Percentiles rank a stretch among this genome's conserved stretches.
phyloP scores from a whole-genome alignment of 176 grass and related monocot genomes.

The Cenchrus americanus region DNA sequence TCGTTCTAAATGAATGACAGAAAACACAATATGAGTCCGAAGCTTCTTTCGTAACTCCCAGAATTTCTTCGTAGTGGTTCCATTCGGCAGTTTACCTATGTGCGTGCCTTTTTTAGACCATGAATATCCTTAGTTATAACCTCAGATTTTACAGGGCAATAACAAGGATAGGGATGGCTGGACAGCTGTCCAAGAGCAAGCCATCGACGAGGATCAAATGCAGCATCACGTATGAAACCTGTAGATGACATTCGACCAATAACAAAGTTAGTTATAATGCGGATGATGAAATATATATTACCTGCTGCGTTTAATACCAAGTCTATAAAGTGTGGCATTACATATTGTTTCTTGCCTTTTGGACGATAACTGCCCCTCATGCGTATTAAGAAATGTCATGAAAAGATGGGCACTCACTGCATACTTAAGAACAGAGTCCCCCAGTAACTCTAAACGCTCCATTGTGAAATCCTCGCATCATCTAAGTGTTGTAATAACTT shows the following conservation, averaged over 20 bases:
- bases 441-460: constrained; percentile 85
- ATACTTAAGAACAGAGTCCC: constrained; percentile 91
- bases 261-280: constrained; percentile 27
- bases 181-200: constrained; percentile 81
- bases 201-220: constrained; percentile 91
- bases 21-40: too few relatives aligned
- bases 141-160: constrained; percentile 54
- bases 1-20: too few relatives aligned
- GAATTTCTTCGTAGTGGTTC: too few relatives aligned
- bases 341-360: constrained; percentile 56
- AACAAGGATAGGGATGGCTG: constrained; percentile 61
- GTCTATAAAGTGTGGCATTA: constrained; percentile 81
- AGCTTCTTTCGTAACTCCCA: too few relatives aligned
- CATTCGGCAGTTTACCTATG: too few relatives aligned
- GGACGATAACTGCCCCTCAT: constrained; percentile 79
- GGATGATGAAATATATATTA: constrained; percentile 35
- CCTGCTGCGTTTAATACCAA: constrained; percentile 77
- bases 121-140: constrained; percentile 44
- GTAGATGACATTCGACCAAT: constrained; percentile 31
- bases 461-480: constrained; percentile 89
- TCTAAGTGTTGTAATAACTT: constrained; percentile 77
- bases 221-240: constrained; percentile 86
- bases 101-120: too few relatives aligned
- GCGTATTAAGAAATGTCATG: constrained; percentile 64
- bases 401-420: constrained; percentile 73